phyloP scores from a whole-genome alignment of 1,139 yeast species.

The Zygoascus meyerae region DNA sequence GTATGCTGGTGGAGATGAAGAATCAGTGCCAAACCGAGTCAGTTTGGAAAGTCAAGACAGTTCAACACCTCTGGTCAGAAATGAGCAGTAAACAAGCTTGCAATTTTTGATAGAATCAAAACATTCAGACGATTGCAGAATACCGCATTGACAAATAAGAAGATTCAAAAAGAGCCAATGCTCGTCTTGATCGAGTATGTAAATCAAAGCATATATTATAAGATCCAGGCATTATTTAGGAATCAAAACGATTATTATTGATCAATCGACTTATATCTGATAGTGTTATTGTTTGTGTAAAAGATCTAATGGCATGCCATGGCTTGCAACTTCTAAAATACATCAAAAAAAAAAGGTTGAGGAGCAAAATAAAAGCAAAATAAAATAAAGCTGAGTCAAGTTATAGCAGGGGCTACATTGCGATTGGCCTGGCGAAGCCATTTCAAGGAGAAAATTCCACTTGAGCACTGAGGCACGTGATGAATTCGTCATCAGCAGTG shows the following conservation, averaged over 20 bases:
- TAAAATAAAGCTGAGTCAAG: not conserved
- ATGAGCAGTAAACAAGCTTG: not conserved
- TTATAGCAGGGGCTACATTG: not conserved
- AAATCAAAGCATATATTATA: too few species aligned
- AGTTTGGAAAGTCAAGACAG: slow-evolving; percentile 22
- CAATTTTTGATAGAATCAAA: not conserved
- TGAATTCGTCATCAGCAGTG: slow-evolving; percentile 70
- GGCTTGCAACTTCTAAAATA: not conserved
- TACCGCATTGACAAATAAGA: slow-evolving; percentile 6
- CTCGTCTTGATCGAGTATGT: too few species aligned
- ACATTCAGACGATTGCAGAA: not conserved
- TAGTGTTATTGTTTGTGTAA: not conserved
- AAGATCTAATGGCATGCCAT: not conserved
- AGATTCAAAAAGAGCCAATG: not conserved
- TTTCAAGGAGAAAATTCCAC: slow-evolving; percentile 39
- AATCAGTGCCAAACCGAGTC: slow-evolving; percentile 10
- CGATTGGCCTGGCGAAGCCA: not conserved
- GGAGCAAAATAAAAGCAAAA: not conserved
- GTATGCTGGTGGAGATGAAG: slow-evolving; percentile 13
- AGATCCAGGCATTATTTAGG: too few species aligned
- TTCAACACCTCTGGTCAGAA: slow-evolving; percentile 21
- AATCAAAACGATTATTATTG: too few species aligned
- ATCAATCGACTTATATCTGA: too few species aligned
- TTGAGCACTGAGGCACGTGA: slow-evolving; percentile 80
- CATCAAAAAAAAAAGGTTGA: not conserved